Evolutionary conservation across 1,284 basidiomycete species (phyloP).

Genomic region (Ceratobasidium sp.): DNA sequence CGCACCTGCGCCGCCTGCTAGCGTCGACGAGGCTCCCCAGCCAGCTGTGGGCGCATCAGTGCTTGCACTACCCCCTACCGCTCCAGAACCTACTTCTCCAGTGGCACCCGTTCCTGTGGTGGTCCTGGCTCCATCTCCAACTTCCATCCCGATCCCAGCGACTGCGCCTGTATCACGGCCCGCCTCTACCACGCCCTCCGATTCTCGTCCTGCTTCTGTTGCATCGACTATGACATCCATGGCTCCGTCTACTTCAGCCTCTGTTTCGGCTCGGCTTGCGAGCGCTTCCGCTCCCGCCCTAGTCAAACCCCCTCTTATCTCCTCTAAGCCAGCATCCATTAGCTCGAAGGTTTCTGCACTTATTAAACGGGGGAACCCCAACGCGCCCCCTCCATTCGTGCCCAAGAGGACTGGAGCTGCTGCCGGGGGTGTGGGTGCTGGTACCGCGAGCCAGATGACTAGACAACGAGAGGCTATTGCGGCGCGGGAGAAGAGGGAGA

Average conservation of each 20-base stretch:
- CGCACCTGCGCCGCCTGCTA: not conserved
- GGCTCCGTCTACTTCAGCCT: conserved; percentile 3
- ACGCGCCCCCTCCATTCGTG: conserved; percentile 36
- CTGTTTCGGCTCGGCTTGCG: conserved; percentile 3
- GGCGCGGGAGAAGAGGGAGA: conserved; percentile 30
- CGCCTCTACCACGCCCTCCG: conserved; percentile 1
- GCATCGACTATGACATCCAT: conserved; percentile 14
- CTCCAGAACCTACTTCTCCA: not conserved
- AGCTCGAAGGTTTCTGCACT: conserved; percentile 39
- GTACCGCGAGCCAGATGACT: conserved; percentile 37
- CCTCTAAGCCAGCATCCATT: conserved; percentile 34
- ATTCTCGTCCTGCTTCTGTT: conserved; percentile 33
- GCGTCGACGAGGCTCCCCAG: not conserved
- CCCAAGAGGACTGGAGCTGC: conserved; percentile 21
- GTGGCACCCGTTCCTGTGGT: not conserved
- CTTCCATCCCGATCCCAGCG: conserved; percentile 2
- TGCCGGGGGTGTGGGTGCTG: conserved; percentile 26
- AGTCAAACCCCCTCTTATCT: conserved; percentile 18
- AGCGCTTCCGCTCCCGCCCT: not conserved
- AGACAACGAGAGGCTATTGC: conserved; percentile 39
- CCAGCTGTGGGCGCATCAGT: not conserved
- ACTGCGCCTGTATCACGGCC: conserved; percentile 30
- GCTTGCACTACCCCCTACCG: not conserved
- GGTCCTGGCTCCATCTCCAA: not conserved
- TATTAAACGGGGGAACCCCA: conserved; percentile 32